These are phyloP conservation scores for Beauveria bassiana DNA, from an alignment of 2,329 filamentous ascomycete species.

Conservation along the genomic window DNA sequence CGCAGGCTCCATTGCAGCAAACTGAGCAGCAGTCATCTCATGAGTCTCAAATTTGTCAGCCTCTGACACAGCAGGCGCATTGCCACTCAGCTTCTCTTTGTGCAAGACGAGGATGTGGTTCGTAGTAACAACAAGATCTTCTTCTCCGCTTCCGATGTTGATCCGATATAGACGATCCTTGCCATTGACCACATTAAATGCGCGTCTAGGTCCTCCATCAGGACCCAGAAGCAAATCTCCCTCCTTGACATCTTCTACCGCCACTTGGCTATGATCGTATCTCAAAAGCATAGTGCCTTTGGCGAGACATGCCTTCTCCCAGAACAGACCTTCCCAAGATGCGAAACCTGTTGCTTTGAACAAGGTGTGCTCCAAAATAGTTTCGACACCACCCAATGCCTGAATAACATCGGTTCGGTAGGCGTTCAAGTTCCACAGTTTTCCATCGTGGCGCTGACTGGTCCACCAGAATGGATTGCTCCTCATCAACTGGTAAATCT, in stretches of 20 bases:
- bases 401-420: slow-evolving; percentile 97
- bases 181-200: slow-evolving; percentile 42
- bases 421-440: slow-evolving; percentile 93
- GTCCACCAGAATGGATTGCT: slow-evolving; percentile 99
- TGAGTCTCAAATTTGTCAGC: slow-evolving; percentile 30
- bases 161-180: slow-evolving; percentile 41
- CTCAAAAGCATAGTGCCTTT: slow-evolving; percentile 37
- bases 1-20: slow-evolving; percentile 29
- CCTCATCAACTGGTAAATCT: slow-evolving; percentile 98
- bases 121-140: slow-evolving; percentile 41
- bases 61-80: slow-evolving; percentile 12
- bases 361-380: slow-evolving; percentile 90
- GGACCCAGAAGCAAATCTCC: slow-evolving; percentile 42
- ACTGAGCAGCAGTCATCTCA: slow-evolving; percentile 38
- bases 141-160: slow-evolving; percentile 30
- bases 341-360: slow-evolving; percentile 97
- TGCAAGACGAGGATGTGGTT: slow-evolving; percentile 42
- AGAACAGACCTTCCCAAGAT: slow-evolving; percentile 94
- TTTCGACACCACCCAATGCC: slow-evolving; percentile 91
- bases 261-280: slow-evolving; percentile 34
- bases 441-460: slow-evolving; percentile 91
- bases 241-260: slow-evolving; percentile 40
- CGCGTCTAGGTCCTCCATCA: slow-evolving; percentile 37
- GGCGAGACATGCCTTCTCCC: slow-evolving; percentile 56
- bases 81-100: slow-evolving; percentile 17